Base-by-base conservation (phyloP, 179 eudicot species). In the Camellia oleifera region DNA sequence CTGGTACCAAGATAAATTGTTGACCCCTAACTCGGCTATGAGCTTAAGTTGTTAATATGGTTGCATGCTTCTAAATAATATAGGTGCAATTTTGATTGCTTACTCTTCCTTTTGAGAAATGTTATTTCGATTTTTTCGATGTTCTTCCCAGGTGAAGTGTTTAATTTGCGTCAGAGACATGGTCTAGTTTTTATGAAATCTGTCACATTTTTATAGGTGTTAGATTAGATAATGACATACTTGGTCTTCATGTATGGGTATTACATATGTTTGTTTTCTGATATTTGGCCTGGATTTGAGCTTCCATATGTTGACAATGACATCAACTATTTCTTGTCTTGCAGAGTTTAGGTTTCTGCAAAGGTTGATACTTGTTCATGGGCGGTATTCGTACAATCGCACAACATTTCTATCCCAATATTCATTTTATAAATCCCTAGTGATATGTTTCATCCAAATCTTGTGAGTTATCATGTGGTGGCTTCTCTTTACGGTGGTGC, bases 311-410 rank as follows among this genome's bases (percentile, higher is more conserved):
- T 65, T 73, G 32, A 44, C 61, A 64, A 53, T 73, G 32, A 20
- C 61, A 64, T 64, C 23, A 62, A 46, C 57, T 42, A 14, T 14
- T 76, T 76, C 54, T n/a, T 75, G 42, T 2, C 57, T 82, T 90
- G 92, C 97, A 96, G 99, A 94, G 81, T 96, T 96, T 84, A 90
- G 92, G 82, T 96, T 91, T 81, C 85, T 96, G 83, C 90, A 86
- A 85, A 89, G 98, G 86, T 85, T 96, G 88, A 96, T 96, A 76
- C 99, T 96, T 83, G 97, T 96, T 75, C 99, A 96, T 75, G 99
- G 99, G 62, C 97, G 99, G 20, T 94, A 96, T 88, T 96, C 99
- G 46, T 96, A 94, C 85, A 96, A 94, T 78, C 97, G 99, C 66
- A 94, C 99, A 61, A 95, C 97, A 79, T 94, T 96, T 85, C 88